Evolutionary conservation across 129 eudicot species (phyloP).

Genomic region (Gnaphalium uliginosum): DNA sequence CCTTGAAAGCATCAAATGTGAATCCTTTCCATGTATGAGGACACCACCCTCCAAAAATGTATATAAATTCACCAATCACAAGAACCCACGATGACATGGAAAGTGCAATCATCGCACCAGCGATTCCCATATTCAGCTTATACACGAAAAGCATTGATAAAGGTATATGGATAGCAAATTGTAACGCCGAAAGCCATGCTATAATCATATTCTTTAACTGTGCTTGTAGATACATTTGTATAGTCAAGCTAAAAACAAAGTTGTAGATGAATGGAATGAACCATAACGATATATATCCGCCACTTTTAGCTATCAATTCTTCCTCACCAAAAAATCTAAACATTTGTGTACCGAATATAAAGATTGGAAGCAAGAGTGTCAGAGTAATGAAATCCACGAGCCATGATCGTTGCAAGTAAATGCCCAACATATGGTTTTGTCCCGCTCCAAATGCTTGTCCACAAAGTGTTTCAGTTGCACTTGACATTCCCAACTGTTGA

Average conservation of each 20-base stretch:
- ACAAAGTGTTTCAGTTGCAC: conserved; percentile 72
- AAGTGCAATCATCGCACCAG: conserved; percentile 57
- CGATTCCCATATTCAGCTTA: conserved; percentile 37
- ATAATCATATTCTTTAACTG: conserved; percentile 59
- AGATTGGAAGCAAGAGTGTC: conserved; percentile 52
- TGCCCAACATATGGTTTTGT: conserved; percentile 64
- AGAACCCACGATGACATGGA: conserved; percentile 49
- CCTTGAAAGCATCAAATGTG: conserved; percentile 47
- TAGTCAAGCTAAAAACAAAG: conserved; percentile 55
- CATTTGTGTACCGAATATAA: conserved; percentile 42
- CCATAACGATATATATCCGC: conserved; percentile 55
- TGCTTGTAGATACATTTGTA: conserved; percentile 69
- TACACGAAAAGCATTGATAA: conserved; percentile 46
- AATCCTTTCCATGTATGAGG: conserved; percentile 67
- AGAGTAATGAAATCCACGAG: conserved; percentile 48
- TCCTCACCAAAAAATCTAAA: conserved; percentile 51
- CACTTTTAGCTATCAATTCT: conserved; percentile 44
- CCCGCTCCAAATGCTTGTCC: conserved; percentile 75
- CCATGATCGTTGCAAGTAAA: conserved; percentile 71
- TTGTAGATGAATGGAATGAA: conserved; percentile 56
- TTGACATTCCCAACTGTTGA: conserved; percentile 65
- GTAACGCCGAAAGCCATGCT: conserved; percentile 41
- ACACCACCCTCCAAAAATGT: conserved; percentile 73
- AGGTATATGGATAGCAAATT: conserved; percentile 46
- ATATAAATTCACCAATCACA: conserved; percentile 54